Evolutionary conservation across 164 flowering plant genomes (phyloP).

Genomic region (Tinospora cordifolia): DNA sequence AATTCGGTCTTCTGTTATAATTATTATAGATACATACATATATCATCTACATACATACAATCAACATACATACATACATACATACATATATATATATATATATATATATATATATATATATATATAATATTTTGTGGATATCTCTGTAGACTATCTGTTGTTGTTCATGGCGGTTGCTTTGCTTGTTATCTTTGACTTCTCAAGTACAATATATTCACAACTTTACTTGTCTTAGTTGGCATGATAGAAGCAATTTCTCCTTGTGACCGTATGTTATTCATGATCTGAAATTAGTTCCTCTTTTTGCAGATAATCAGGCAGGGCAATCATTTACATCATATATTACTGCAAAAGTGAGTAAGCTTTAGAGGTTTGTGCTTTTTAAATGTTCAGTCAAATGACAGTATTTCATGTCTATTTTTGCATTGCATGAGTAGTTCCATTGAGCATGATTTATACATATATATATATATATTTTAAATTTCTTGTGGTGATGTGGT

Average conservation of each 20-base stretch:
- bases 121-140: too few relatives aligned
- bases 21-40: too few relatives aligned
- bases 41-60: too few relatives aligned
- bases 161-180: background rate
- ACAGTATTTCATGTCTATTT: background rate
- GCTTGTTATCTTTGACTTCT: background rate
- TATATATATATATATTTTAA: background rate
- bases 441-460: background rate
- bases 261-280: background rate
- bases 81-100: too few relatives aligned
- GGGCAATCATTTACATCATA: slow-evolving; percentile 74
- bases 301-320: slow-evolving; percentile 53
- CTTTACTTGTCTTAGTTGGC: background rate
- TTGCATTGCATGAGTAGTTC: background rate
- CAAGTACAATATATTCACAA: background rate
- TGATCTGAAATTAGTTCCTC: slow-evolving; percentile 7
- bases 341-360: slow-evolving; percentile 70
- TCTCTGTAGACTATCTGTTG: background rate
- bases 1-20: too few relatives aligned
- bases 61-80: too few relatives aligned
- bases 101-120: too few relatives aligned
- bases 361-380: background rate
- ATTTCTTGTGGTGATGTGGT: background rate
- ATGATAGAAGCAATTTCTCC: background rate
- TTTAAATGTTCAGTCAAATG: background rate